phyloP scores from a whole-genome alignment of 129 eudicot genomes.

The Daucus carota region DNA sequence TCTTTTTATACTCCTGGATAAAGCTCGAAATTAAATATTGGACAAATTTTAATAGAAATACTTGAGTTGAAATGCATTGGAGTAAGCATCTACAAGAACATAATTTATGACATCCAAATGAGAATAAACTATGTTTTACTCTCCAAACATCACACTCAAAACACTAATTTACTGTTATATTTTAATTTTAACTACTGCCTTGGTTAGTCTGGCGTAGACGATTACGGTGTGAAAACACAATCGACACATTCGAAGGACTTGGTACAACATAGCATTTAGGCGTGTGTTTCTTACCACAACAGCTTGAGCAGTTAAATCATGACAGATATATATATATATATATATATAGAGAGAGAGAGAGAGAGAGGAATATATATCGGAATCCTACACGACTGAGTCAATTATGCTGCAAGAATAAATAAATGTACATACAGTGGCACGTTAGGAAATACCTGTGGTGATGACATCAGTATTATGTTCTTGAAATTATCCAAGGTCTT shows the following conservation, averaged over 20 bases:
- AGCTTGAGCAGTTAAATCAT: not conserved
- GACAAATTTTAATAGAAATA: not conserved
- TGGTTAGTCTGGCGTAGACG: not conserved
- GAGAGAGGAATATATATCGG: no score
- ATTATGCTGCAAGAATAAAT: not conserved
- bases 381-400: not conserved
- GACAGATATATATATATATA: no score
- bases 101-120: not conserved
- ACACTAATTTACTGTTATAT: not conserved
- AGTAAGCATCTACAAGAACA: not conserved
- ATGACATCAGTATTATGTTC: conserved; percentile 76
- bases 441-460: conserved; percentile 74
- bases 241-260: not conserved
- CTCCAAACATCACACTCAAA: not conserved
- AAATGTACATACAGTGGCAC: not conserved
- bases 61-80: not conserved
- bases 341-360: no score
- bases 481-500: conserved; percentile 85
- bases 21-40: not conserved
- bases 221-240: not conserved
- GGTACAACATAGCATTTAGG: not conserved
- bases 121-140: not conserved
- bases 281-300: not conserved
- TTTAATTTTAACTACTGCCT: not conserved
- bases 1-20: not conserved